A percentile compares a stretch with the other conserved stretches of the same genome.
phyloP scores from a whole-genome alignment of 352 stramenopile species.

The Globisporangium recalcitrans region DNA sequence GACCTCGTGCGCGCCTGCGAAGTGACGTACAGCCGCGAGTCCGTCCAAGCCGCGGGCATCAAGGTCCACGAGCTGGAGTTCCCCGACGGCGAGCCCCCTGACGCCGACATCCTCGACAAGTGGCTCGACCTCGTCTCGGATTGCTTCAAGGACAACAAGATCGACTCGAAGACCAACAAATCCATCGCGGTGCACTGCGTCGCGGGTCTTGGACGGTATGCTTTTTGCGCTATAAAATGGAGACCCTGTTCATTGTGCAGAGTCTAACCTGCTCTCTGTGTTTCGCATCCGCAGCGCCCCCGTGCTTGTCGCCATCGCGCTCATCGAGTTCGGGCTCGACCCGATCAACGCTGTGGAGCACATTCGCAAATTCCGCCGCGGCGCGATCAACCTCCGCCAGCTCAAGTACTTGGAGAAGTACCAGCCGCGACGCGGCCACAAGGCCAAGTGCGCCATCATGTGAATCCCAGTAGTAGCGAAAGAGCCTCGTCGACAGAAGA shows the following conservation, averaged over 20 bases:
- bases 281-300: constrained; percentile 89
- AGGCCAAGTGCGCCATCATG: constrained; percentile 84
- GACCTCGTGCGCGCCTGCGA: constrained; percentile 95
- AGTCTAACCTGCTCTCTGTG: too few species aligned
- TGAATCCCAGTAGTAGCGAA: constrained; percentile 26
- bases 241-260: too few species aligned
- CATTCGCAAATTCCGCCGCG: constrained; percentile 91
- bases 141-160: constrained; percentile 88
- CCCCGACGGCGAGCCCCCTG: constrained; percentile 92
- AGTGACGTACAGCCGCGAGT: constrained; percentile 89
- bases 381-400: constrained; percentile 97
- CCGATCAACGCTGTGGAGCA: constrained; percentile 96
- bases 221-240: neutral
- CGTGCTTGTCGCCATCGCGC: constrained; percentile 96
- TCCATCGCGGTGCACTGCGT: constrained; percentile 98
- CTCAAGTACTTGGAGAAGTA: constrained; percentile 97
- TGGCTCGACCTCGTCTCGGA: constrained; percentile 95
- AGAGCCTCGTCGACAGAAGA: neutral
- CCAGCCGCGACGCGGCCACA: constrained; percentile 63
- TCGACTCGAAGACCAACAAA: constrained; percentile 60
- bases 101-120: constrained; percentile 88
- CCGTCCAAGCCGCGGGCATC: constrained; percentile 93
- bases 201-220: constrained; percentile 90
- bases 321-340: constrained; percentile 96
- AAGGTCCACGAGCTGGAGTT: constrained; percentile 94